These are phyloP conservation scores for Didymella glomerata DNA, from an alignment of 2,329 filamentous ascomycete species.

Conservation along the genomic window DNA sequence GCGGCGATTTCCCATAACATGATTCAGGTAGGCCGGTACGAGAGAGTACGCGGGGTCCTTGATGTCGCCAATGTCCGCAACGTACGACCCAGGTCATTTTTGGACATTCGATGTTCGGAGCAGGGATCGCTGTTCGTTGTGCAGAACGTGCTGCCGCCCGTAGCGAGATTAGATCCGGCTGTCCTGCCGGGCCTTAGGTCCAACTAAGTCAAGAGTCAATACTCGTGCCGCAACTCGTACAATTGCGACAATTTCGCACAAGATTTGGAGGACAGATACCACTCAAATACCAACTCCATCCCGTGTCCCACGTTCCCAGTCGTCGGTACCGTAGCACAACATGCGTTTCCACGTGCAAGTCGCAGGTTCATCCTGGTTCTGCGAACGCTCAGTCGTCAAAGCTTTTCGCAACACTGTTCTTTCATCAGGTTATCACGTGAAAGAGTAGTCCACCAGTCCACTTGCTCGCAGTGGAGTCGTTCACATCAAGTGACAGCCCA, in stretches of 20 bases:
- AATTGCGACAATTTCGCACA: slow-evolving; percentile 10
- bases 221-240: slow-evolving; percentile 10
- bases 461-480: slow-evolving; percentile 14
- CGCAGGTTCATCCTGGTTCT: slow-evolving; percentile 1
- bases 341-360: slow-evolving; percentile 11
- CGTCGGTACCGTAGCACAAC: slow-evolving; percentile 7
- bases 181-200: slow-evolving; percentile 8
- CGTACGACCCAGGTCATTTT: slow-evolving; percentile 8
- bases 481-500: slow-evolving; percentile 38
- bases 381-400: not conserved
- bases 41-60: slow-evolving; percentile 7
- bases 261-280: not conserved
- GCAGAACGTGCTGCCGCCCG: slow-evolving; percentile 16
- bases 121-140: slow-evolving; percentile 20
- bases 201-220: slow-evolving; percentile 15
- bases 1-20: not conserved
- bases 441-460: not conserved
- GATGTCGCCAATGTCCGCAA: slow-evolving; percentile 14
- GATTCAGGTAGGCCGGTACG: slow-evolving; percentile 11
- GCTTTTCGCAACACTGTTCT: not conserved
- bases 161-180: slow-evolving; percentile 20
- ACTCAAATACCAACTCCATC: not conserved
- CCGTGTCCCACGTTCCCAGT: slow-evolving; percentile 3
- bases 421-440: slow-evolving; percentile 6
- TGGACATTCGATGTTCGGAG: slow-evolving; percentile 1